Conservation (phyloP, 345 rosid species). For the Eucalyptus fibrosa region DNA sequence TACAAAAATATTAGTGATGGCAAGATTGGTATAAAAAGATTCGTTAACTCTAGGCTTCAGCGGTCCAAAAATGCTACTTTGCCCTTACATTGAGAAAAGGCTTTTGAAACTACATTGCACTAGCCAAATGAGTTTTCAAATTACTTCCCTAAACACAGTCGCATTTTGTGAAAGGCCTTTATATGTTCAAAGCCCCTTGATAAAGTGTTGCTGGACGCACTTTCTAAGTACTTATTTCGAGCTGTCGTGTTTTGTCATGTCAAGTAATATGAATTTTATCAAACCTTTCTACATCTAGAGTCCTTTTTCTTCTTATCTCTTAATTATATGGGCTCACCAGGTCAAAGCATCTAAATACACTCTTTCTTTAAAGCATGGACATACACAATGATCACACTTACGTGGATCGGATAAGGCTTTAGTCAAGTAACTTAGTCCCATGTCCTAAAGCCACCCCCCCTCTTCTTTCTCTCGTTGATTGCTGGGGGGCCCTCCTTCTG, state of each 20-base stretch:
- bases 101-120: too few relatives aligned
- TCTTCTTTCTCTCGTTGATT: background rate
- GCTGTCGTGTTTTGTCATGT: fast-evolving
- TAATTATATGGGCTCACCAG: too few relatives aligned
- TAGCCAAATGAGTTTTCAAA: too few relatives aligned
- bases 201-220: background rate
- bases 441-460: background rate
- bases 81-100: too few relatives aligned
- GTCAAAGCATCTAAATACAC: background rate
- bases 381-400: background rate
- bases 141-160: too few relatives aligned
- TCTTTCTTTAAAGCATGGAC: background rate
- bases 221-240: background rate
- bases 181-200: background rate
- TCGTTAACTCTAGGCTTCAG: background rate
- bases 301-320: background rate
- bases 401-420: background rate
- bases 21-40: background rate
- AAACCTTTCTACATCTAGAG: background rate
- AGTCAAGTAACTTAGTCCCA: background rate
- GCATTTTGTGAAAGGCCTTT: too few relatives aligned
- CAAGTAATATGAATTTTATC: background rate
- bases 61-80: background rate
- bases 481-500: background rate
- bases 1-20: background rate